These are phyloP conservation scores for Trypanosoma melophagium DNA, from an alignment of 208 protist genomes.

Conservation along the genomic window DNA sequence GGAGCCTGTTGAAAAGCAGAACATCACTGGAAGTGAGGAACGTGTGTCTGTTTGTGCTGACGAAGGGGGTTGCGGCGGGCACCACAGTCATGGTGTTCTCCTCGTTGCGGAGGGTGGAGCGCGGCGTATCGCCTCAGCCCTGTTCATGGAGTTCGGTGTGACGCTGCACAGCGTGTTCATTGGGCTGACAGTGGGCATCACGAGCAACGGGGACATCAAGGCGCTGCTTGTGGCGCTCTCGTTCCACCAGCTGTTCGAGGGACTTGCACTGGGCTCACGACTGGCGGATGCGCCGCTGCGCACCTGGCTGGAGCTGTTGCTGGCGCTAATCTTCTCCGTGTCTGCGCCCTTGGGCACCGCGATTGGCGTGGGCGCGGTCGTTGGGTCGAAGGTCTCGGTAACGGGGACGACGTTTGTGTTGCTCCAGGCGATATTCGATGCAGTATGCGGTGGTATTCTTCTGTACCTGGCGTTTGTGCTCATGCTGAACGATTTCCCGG, in stretches of 20 bases:
- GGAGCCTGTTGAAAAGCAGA: not conserved
- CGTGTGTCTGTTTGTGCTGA: not conserved
- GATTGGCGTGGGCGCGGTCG: slow-evolving; percentile 32
- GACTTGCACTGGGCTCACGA: slow-evolving; percentile 27
- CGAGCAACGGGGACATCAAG: slow-evolving; percentile 28
- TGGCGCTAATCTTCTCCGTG: slow-evolving; percentile 44
- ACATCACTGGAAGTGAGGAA: too few species aligned
- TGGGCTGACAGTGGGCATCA: slow-evolving; percentile 52
- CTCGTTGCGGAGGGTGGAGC: not conserved
- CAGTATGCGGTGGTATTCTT: slow-evolving; percentile 54
- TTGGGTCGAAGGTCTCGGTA: slow-evolving; percentile 22
- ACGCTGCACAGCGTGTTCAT: slow-evolving; percentile 71
- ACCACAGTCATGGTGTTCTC: not conserved
- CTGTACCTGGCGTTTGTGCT: slow-evolving; percentile 58
- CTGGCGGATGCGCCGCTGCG: slow-evolving; percentile 29
- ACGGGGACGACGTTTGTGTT: slow-evolving; percentile 38
- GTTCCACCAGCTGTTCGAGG: slow-evolving; percentile 39
- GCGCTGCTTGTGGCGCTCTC: slow-evolving; percentile 20
- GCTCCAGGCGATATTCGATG: slow-evolving; percentile 43
- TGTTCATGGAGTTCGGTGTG: slow-evolving; percentile 50
- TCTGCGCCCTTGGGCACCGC: slow-evolving; percentile 47
- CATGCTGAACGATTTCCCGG: slow-evolving; percentile 55
- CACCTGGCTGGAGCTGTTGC: slow-evolving; percentile 29
- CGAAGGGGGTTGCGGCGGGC: not conserved
- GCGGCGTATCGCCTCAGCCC: slow-evolving; percentile 1